Base-by-base conservation (phyloP, 2,329 filamentous ascomycete genomes). In the Lachnellula hyalina region DNA sequence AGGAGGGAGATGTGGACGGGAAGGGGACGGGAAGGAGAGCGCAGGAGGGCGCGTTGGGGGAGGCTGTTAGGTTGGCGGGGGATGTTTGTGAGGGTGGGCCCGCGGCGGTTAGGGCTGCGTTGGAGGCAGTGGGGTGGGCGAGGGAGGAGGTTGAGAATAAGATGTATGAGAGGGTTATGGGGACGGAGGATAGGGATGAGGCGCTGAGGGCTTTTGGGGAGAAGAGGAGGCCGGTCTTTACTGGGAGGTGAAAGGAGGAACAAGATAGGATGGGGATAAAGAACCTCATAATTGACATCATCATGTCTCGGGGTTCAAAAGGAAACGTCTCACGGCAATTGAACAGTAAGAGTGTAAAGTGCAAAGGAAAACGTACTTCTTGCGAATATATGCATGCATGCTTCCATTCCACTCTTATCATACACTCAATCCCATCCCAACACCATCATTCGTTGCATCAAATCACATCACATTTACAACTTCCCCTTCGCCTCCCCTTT, bases 71-170 rank as follows among this genome's bases (percentile, higher is more conserved):
- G 62, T 73, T 97, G 56, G 93, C 93, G 1, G 76, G 80, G 62
- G 88, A 91, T 71, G 96, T 97, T 50, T 96, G 90, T 69, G 86
- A 95, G 72, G 91, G 92, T 28, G 94, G 89, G 0, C 94, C 94
- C 0, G 77, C 96, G 55, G 92, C 92, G 0, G 79, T 96, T 34
- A 80, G 86, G 59, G 87, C 90, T 51, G 93, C 85, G 3, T 75
- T 97, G 68, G 79, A 85, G 71, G 93, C 93, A 1, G 87, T 97
- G 2, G 79, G 81, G 51, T 80, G 83, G 80, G 71, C 90, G 70
- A 74, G 80, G 4, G 88, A 94, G 73, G 82, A 82, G 67, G 81
- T 86, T n/a, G 94, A 96, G 76, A 93, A 91, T 71, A 79, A 82
- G 63, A 91, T 92, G 74, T 97, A 97, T 71, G 82, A 90, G 67